Percentiles rank a stretch among this genome's conserved stretches.
Conservation (phyloP, 169 alveolate species). For the Prorocentrum cordatum region DNA sequence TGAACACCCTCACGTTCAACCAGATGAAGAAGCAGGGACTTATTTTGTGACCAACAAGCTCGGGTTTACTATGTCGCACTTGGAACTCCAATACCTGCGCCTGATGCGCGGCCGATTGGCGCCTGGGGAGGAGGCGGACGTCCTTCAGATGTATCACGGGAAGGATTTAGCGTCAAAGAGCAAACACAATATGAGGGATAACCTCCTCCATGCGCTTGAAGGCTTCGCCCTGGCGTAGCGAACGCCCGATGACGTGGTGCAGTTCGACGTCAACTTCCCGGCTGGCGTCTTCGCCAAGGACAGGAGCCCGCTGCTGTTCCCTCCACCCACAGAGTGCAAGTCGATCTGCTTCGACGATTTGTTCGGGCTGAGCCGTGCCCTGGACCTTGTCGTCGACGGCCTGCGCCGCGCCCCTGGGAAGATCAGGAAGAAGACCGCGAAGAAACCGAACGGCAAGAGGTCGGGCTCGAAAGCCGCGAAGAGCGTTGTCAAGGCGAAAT, state of each 20-base stretch:
- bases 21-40: background rate
- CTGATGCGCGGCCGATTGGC: background rate
- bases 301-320: background rate
- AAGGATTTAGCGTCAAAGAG: background rate
- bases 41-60: background rate
- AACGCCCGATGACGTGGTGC: background rate
- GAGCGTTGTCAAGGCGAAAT: no score
- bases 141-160: background rate
- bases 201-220: background rate
- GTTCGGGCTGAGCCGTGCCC: background rate
- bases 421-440: background rate
- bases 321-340: background rate
- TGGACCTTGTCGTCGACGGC: background rate
- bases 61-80: background rate
- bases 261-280: background rate
- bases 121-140: constrained; percentile 4
- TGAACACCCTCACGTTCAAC: background rate
- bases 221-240: background rate
- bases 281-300: background rate
- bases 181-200: background rate
- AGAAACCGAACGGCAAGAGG: no score
- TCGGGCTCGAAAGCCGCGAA: no score
- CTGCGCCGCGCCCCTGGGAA: background rate
- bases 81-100: background rate
- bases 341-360: background rate